Base-by-base conservation (phyloP, 1,284 basidiomycete species). In the Leccinum griseonigrum region DNA sequence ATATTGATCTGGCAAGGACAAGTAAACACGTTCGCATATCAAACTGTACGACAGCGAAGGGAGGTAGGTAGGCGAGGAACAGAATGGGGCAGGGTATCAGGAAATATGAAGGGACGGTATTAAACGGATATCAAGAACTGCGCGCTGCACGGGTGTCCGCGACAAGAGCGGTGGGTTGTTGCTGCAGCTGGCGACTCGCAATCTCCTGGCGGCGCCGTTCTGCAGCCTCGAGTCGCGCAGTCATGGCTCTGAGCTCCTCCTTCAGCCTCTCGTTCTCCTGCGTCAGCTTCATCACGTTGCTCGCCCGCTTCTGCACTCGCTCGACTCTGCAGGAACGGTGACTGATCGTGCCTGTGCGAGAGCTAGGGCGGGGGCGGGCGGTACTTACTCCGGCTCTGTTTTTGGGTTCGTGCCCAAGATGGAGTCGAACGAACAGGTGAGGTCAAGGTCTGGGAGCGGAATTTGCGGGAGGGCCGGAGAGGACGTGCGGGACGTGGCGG, bases 261-360 rank as follows among this genome's bases (percentile, higher is more conserved):
- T 87, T 85, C 65, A 92, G 77, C 73, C 87, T 88, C 71, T 90
- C 87, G 74, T 91, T 88, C 78, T 92, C 90, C 75, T 88, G 80
- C 16, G 86, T 81, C 34, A 92, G 78, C 70, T 87, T 89, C 70
- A 90, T 71, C 62, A 92, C 87, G 71, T 88, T 91, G 69, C 86
- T 88, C 40, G 85, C 85, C 65, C 90, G 84, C 75, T 91, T 92
- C 71, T 89, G 79, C 57, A 92, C 80, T 72, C 85, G 85, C 65
- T 83, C 82, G 61, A 75, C 72, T 68, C 87, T 88, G 67, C 56
- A 63, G 59, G 26, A 52, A 69, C 63, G 68, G 66, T 68, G 66
- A 70, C 66, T 65, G 65, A 69, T 65, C 60, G 69, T 67, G 60
- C 64, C 65, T 63, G 61, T 59, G 60, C 54, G 29, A 28, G 28